Base-by-base conservation (phyloP, 192 early-diverging fungal species). In the Coemansia sp. region DNA sequence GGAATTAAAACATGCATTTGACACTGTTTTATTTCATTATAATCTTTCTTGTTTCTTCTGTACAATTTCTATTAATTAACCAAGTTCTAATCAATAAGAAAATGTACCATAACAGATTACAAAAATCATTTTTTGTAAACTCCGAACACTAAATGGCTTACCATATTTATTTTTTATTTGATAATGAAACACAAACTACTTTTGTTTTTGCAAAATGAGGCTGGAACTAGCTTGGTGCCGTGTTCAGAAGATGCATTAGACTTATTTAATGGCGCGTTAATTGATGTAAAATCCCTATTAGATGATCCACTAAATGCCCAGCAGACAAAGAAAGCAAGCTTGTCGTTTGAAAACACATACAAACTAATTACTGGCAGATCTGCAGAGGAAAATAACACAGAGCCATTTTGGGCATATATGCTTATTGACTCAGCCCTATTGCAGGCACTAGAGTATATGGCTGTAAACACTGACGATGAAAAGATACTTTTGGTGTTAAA, bases 391-490 rank as follows among this genome's bases (percentile, higher is more conserved):
- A 57, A 48, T 15, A 28, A 46, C 23, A 43, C 28, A 7, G 56
- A 59, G 18, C 42, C 51, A 16, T 48, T 36, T 14, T 63, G 62
- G 50, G 50, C 53, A 3, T 36, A 31, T n/a, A 40, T 65, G 44
- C 26, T 65, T 2, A 43, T 52, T 18, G 55, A 65, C 18, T 2
- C 48, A 0, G 57, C 69, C 1, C 42, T 72, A 5, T 18, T 61
- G 7, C 53, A 72, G 26, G 57, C 56, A 26, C 58, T 72, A 6
- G 57, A 49, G 16, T 45, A 42, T 40, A 5, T 55, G 4, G 16
- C 15, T 13, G 15, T 20, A 18, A 16, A 35, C 21, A 28, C 23
- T 0, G 7, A 55, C 6, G 42, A 16, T 6, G 2, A 18, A 5
- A 10, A 2, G 7, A 26, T 15, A 23, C 31, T 72, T 6, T 10